Conservation (phyloP, 208 protist species). For the Crithidia fasciculata region DNA sequence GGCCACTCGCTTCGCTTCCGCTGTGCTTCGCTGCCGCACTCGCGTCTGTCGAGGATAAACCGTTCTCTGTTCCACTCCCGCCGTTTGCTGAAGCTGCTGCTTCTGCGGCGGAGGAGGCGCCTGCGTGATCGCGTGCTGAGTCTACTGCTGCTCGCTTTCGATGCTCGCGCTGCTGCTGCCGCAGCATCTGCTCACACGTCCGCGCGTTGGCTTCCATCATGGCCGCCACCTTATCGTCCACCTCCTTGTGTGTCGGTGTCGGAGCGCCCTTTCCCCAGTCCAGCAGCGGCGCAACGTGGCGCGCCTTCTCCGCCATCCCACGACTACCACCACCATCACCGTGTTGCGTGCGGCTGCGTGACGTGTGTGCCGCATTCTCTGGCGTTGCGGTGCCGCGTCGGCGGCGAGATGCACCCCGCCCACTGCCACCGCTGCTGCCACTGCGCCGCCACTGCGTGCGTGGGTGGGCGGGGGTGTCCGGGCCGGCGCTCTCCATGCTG, state of each 20-base stretch:
- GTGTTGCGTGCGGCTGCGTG: too few relatives aligned
- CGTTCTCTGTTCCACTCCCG: too few relatives aligned
- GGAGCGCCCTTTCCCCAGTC: slow-evolving; percentile 28
- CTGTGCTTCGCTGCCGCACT: neutral
- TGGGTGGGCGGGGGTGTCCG: neutral
- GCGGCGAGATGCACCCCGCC: neutral
- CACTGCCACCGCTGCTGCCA: slow-evolving; percentile 9
- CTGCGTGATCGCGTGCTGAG: too few relatives aligned
- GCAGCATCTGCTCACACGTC: slow-evolving; percentile 35
- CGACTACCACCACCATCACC: too few relatives aligned
- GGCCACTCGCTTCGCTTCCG: slow-evolving; percentile 4
- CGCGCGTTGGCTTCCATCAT: slow-evolving; percentile 60
- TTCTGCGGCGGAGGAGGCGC: too few relatives aligned
- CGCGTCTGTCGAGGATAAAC: too few relatives aligned
- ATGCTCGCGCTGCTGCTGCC: slow-evolving; percentile 8
- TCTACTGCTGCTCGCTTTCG: too few relatives aligned
- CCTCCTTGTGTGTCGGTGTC: slow-evolving; percentile 29
- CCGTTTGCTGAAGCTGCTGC: too few relatives aligned
- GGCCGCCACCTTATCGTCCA: slow-evolving; percentile 46
- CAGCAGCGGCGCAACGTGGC: neutral
- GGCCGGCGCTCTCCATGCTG: neutral
- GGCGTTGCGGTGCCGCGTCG: neutral
- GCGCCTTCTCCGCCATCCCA: neutral
- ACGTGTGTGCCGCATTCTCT: too few relatives aligned
- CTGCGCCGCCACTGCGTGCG: neutral